Percentiles rank a stretch among this genome's conserved stretches.
Conservation (phyloP, 192 early-diverging fungal genomes). For the Coemansia sp. region DNA sequence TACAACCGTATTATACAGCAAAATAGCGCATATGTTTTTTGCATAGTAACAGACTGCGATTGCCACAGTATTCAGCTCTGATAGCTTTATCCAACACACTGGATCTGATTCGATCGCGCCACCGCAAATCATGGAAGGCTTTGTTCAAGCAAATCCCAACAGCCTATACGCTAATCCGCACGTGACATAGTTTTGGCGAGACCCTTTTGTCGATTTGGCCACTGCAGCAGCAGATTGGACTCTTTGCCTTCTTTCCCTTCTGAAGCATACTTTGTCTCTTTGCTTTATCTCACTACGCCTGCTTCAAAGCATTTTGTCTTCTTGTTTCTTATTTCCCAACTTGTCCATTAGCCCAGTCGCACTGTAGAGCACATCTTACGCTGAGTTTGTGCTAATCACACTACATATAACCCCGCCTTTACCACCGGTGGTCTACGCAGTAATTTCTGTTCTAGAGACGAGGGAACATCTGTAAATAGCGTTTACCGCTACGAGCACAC, state of each 20-base stretch:
- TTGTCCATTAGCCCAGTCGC: background rate
- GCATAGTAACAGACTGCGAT: too few relatives aligned
- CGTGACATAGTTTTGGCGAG: background rate
- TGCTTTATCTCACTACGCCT: background rate
- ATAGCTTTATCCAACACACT: too few relatives aligned
- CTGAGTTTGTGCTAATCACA: background rate
- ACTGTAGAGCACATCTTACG: background rate
- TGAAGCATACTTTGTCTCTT: background rate
- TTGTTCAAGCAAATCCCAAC: background rate
- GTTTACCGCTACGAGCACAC: background rate
- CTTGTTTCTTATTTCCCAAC: background rate
- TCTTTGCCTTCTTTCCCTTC: background rate
- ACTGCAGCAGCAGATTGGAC: background rate
- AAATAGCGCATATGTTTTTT: background rate
- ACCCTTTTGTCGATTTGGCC: background rate
- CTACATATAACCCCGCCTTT: background rate
- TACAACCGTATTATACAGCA: background rate
- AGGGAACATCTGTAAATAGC: background rate
- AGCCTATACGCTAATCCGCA: background rate
- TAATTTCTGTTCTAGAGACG: background rate
- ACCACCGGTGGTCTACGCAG: background rate
- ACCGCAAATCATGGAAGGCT: background rate
- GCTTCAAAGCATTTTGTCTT: background rate
- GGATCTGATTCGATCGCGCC: background rate
- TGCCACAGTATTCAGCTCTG: background rate